Base-by-base conservation (phyloP, 2,329 filamentous ascomycete genomes). In the Lachnum nothofagi region DNA sequence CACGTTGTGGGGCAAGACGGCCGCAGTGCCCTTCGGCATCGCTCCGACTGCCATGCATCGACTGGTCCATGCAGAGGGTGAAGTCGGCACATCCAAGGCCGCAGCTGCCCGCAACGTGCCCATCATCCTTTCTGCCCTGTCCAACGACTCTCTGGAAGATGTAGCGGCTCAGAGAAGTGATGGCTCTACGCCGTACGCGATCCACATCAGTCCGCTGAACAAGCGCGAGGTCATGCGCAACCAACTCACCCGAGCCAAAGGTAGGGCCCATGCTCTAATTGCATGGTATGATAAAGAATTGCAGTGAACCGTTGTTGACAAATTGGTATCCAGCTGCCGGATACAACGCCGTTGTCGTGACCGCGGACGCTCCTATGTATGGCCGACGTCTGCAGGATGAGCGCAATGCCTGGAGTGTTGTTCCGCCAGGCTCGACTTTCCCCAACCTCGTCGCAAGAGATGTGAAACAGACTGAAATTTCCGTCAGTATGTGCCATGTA, bases 11-110 rank as follows among this genome's bases (percentile, higher is more conserved):
- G 72, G 72, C 1, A 64, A 55, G 1, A 68, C 67, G 58, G 68
- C 74, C 43, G 31, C 45, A 4, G 46, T 58, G 37, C 78, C 79
- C 0, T 64, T 82, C 3, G 42, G 52, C 7, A 41, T 58, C 16
- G 48, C 56, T 35, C 76, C 76, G 4, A 71, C 75, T 0, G 75
- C 73, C 1, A 69, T 75, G 65, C 74, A 73, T 4, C 72, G 71
- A 41, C 60, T 76, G 20, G 76, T 73, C 22, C 72, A 78, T 56
- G 67, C 68, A 0, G 74, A 77, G 41, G 77, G 76, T 1, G 78
- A 80, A 55, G 65, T 72, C 17, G 75, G 73, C 1, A 68, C 80
- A 35, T 72, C 72, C 1, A 66, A 70, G 16, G 77, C 71, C 1
- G 75, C 74, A 33, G 69, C 70, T 5, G 68, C 60, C 1, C 72